These are phyloP conservation scores for Ambrosia trifida DNA, from an alignment of 129 eudicot species.

Conservation along the genomic window DNA sequence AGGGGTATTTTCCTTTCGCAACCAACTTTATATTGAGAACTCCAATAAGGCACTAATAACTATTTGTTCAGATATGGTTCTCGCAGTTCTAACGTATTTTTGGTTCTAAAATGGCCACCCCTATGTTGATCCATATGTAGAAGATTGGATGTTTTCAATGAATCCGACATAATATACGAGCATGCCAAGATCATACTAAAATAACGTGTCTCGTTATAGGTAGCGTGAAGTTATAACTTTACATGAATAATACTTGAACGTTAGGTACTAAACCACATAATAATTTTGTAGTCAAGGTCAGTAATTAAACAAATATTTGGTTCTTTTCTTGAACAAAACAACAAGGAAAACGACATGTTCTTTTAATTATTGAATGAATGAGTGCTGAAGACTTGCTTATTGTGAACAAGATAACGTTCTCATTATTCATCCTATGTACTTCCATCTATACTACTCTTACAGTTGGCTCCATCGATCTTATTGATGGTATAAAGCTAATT, in stretches of 20 bases:
- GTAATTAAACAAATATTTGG: background rate
- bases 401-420: background rate
- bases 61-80: no score
- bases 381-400: background rate
- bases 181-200: constrained; percentile 25
- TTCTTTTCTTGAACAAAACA: background rate
- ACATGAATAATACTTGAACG: background rate
- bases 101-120: no score
- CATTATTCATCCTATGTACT: background rate
- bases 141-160: constrained; percentile 5
- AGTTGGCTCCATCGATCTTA: no score
- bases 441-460: background rate
- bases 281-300: constrained; percentile 4
- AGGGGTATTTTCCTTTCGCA: no score
- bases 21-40: no score
- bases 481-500: no score
- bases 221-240: constrained; percentile 21
- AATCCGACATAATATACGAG: constrained; percentile 19
- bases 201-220: constrained; percentile 11
- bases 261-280: constrained; percentile 6
- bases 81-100: no score
- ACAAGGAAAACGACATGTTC: background rate
- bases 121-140: background rate
- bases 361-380: background rate
- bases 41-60: no score